Evolutionary conservation across 192 early-diverging fungal species (phyloP).

Genomic region (Mortierella antarctica): DNA sequence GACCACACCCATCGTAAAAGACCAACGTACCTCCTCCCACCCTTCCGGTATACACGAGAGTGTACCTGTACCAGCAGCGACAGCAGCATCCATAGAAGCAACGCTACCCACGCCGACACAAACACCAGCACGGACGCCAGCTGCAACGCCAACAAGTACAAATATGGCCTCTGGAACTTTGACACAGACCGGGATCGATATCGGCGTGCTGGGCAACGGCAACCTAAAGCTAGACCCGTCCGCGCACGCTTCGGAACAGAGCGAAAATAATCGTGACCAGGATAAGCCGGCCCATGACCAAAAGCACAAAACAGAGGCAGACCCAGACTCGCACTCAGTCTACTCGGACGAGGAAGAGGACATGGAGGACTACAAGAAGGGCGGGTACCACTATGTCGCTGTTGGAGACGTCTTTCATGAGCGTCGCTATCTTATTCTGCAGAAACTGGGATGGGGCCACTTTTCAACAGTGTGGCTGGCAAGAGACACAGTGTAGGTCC

Average conservation of each 20-base stretch:
- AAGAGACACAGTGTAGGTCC: conserved; percentile 72
- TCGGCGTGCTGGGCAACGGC: not conserved
- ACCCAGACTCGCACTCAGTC: conserved; percentile 5
- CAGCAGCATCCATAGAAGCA: not conserved
- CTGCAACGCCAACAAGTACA: not conserved
- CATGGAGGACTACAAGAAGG: conserved; percentile 89
- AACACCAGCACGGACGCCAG: not conserved
- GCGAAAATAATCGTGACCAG: not conserved
- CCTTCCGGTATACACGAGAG: too few relatives aligned
- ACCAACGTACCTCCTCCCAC: too few relatives aligned
- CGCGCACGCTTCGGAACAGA: not conserved
- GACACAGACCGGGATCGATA: conserved; percentile 10
- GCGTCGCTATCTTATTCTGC: conserved; percentile 83
- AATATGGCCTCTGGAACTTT: conserved; percentile 12
- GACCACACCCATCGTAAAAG: too few relatives aligned
- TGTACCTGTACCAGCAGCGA: too few relatives aligned
- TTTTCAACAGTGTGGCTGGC: conserved; percentile 99
- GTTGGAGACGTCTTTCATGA: conserved; percentile 86
- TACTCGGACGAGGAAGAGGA: conserved; percentile 87
- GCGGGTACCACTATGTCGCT: conserved; percentile 93
- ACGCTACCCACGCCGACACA: not conserved
- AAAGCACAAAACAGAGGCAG: not conserved
- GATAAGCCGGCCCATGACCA: not conserved
- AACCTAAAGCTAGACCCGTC: not conserved
- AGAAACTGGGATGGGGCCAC: conserved; percentile 99